A percentile compares a stretch with the other conserved stretches of the same genome.
Conservation (phyloP, 805 yeast species). For the Nakazawaea molendinolei region DNA sequence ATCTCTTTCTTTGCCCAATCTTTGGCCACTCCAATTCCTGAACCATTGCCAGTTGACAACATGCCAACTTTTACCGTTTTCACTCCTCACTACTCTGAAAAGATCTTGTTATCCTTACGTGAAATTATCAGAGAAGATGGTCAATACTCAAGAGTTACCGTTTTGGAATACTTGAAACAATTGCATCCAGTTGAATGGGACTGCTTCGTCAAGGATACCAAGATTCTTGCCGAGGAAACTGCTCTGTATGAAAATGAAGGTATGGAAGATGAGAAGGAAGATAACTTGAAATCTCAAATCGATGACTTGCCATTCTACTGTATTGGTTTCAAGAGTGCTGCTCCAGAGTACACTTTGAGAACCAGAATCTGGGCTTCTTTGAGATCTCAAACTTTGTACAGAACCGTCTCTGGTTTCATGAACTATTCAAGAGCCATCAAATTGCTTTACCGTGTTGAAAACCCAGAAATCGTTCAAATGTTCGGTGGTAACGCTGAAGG, state of each 20-base stretch:
- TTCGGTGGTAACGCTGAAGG: conserved; percentile 99
- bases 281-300: conserved; percentile 71
- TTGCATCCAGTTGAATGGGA: conserved; percentile 97
- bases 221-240: conserved; percentile 90
- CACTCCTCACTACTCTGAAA: conserved; percentile 95
- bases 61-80: conserved; percentile 99
- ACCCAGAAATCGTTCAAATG: conserved; percentile 93
- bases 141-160: conserved; percentile 89
- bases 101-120: conserved; percentile 85
- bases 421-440: conserved; percentile 96
- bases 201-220: conserved; percentile 93
- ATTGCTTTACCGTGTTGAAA: conserved; percentile 87
- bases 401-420: conserved; percentile 98
- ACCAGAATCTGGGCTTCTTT: conserved; percentile 98
- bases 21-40: conserved; percentile 96
- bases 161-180: conserved; percentile 90
- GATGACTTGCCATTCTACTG: conserved; percentile 93
- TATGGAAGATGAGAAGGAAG: conserved; percentile 47
- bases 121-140: conserved; percentile 97
- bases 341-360: conserved; percentile 92
- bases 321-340: conserved; percentile 95
- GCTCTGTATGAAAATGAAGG: conserved; percentile 66
- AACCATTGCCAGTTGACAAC: conserved; percentile 97
- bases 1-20: conserved; percentile 99
- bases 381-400: conserved; percentile 92